Conservation (phyloP, 805 yeast genomes). For the Suhomyces emberorum region DNA sequence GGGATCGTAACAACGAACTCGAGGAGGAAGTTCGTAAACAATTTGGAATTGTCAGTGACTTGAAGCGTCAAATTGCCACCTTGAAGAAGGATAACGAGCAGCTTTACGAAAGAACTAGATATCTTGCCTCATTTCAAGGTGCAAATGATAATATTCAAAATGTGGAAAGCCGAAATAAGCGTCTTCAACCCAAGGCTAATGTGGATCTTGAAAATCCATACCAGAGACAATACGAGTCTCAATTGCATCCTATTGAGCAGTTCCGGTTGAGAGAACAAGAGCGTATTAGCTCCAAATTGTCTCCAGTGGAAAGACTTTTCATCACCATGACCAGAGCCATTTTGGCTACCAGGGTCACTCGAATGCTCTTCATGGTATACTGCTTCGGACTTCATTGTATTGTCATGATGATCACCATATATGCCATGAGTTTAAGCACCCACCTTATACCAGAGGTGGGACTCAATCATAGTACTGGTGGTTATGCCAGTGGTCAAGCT, state of each 20-base stretch:
- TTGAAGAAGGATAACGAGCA: constrained; percentile 74
- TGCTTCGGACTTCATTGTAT: constrained; percentile 72
- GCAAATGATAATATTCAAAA: constrained; percentile 12
- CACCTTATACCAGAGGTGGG: constrained; percentile 47
- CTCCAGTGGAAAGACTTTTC: constrained; percentile 77
- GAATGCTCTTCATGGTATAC: constrained; percentile 71
- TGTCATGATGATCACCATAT: constrained; percentile 61
- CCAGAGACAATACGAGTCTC: constrained; percentile 66
- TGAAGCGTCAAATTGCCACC: constrained; percentile 59
- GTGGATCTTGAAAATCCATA: constrained; percentile 52
- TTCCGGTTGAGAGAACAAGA: constrained; percentile 77
- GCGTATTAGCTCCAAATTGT: constrained; percentile 65
- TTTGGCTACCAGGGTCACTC: constrained; percentile 67
- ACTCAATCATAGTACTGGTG: constrained; percentile 38
- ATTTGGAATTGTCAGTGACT: constrained; percentile 49
- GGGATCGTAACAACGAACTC: constrained; percentile 75
- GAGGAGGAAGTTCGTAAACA: constrained; percentile 75
- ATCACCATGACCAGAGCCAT: constrained; percentile 69
- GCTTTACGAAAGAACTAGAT: constrained; percentile 74
- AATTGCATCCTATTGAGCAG: constrained; percentile 78
- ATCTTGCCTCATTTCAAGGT: constrained; percentile 50
- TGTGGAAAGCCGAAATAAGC: constrained; percentile 12
- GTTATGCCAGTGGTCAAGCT: constrained; percentile 22
- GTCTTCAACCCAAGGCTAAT: constrained; percentile 29
- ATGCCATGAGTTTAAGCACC: constrained; percentile 47